Base-by-base conservation (phyloP, 2,329 filamentous ascomycete genomes). In the Sclerotinia glacialis region DNA sequence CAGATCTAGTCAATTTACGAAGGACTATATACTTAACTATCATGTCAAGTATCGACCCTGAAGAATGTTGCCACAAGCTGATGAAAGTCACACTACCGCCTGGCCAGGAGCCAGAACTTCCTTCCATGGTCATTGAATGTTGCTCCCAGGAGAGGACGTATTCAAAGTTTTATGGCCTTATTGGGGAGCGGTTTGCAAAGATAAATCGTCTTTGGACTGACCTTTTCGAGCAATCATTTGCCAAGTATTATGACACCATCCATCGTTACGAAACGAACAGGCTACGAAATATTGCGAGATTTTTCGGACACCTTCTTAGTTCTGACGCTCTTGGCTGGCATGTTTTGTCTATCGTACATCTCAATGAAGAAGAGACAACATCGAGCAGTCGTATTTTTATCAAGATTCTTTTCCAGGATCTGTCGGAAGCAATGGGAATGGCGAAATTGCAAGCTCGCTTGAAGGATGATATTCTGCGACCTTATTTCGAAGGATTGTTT, bases 291-390 rank as follows among this genome's bases (percentile, higher is more conserved):
- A 94, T 98, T 74, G 95, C 94, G 23, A 88, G 93, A 69, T 92
- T 99, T 77, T 99, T 98, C 74, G 93, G 93, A 14, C 93, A 98
- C 76, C 84, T 98, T 75, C 85, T 99, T 62, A 89, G 91, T 56
- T 91, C 89, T 12, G 93, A 97, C 75, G 92, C 92, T 26, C 89
- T 99, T 67, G 91, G 91, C 67, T 98, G 95, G 95, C 92, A 98
- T 75, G 89, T 92, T 28, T 79, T 99, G 56, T 91, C 89, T 0
- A 85, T 89, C 65, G 87, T 99, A 69, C 93, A 93, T 76, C 81
- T 99, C 62, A 99, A 95, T 75, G 93, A 99, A 77, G 94, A 98
- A 67, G 95, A 99, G 75, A 99, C 95, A 0, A 99, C 94, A 0
- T 94, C 93, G 2, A 95, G 92, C 69, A 96, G 92, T 72, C 92